These are phyloP conservation scores for Lachancea fermentati DNA, from an alignment of 805 yeast species.

Conservation along the genomic window DNA sequence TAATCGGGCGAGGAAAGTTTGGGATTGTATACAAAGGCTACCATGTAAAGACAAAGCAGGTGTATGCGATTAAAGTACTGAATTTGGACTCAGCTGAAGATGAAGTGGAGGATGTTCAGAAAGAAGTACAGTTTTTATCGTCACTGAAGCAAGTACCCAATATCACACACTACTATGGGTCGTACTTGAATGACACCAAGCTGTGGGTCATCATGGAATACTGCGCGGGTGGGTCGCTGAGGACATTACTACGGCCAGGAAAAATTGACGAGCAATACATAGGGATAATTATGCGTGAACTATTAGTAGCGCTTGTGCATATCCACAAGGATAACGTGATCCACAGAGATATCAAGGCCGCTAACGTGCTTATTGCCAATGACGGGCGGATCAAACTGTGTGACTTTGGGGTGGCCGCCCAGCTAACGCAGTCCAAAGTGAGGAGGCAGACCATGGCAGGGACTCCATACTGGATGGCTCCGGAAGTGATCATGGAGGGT, in stretches of 20 bases:
- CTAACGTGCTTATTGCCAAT: constrained; percentile 82
- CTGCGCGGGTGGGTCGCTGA: constrained; percentile 92
- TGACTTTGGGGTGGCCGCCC: constrained; percentile 98
- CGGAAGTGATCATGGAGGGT: constrained; percentile 93
- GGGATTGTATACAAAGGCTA: constrained; percentile 93
- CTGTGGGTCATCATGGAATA: constrained; percentile 97
- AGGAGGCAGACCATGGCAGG: constrained; percentile 95
- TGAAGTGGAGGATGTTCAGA: constrained; percentile 91
- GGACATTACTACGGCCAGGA: constrained; percentile 84
- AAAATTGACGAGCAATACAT: constrained; percentile 77
- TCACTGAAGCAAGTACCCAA: constrained; percentile 83
- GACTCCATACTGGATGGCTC: constrained; percentile 99
- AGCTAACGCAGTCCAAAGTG: constrained; percentile 63
- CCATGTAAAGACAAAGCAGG: constrained; percentile 60
- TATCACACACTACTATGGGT: constrained; percentile 87
- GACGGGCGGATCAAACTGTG: constrained; percentile 89
- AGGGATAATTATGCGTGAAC: constrained; percentile 79
- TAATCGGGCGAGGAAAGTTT: constrained; percentile 93
- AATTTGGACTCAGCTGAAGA: constrained; percentile 90
- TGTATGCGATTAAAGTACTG: constrained; percentile 89
- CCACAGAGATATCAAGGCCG: constrained; percentile 95
- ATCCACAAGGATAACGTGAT: constrained; percentile 89
- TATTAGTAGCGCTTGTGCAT: constrained; percentile 66
- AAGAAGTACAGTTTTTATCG: constrained; percentile 80
- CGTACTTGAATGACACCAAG: constrained; percentile 80